A percentile compares a stretch with the other conserved stretches of the same genome.
These are phyloP conservation scores for Circinella minor DNA, from an alignment of 371 early-diverging fungal species.

Conservation along the genomic window DNA sequence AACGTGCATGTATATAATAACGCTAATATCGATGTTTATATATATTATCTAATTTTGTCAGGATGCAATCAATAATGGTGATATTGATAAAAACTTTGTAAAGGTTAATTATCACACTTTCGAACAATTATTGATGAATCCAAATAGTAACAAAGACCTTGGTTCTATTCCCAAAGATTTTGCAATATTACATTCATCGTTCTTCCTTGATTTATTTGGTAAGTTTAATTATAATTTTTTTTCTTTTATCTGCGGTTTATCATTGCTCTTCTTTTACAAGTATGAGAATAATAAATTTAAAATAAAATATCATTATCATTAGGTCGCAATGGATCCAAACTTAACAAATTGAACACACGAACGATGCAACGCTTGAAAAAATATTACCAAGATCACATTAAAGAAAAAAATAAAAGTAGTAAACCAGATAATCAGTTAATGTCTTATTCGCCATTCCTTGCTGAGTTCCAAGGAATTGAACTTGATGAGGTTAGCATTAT, in stretches of 20 bases:
- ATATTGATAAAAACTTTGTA: slow-evolving; percentile 21
- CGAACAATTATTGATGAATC: slow-evolving; percentile 35
- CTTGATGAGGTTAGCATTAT: slow-evolving; percentile 36
- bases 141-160: slow-evolving; percentile 12
- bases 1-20: too few relatives aligned
- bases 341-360: slow-evolving; percentile 28
- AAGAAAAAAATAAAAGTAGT: slow-evolving; percentile 7
- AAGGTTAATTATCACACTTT: slow-evolving; percentile 35
- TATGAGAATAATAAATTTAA: too few relatives aligned
- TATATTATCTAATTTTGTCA: background rate
- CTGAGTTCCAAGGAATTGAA: slow-evolving; percentile 44
- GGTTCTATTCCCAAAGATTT: slow-evolving; percentile 51
- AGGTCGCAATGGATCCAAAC: slow-evolving; percentile 56
- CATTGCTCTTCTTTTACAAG: too few relatives aligned
- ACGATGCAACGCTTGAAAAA: too few relatives aligned
- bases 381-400: too few relatives aligned
- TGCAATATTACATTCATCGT: slow-evolving; percentile 54
- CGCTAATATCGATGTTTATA: too few relatives aligned
- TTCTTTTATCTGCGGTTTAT: too few relatives aligned
- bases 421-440: slow-evolving; percentile 29
- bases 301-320: background rate
- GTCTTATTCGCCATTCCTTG: slow-evolving; percentile 75
- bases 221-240: slow-evolving; percentile 1
- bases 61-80: background rate
- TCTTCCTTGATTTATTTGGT: slow-evolving; percentile 51